Percentiles rank a stretch among this genome's conserved stretches.
phyloP scores from a whole-genome alignment of 1,284 basidiomycete genomes.

The Ceratobasidium sp. region DNA sequence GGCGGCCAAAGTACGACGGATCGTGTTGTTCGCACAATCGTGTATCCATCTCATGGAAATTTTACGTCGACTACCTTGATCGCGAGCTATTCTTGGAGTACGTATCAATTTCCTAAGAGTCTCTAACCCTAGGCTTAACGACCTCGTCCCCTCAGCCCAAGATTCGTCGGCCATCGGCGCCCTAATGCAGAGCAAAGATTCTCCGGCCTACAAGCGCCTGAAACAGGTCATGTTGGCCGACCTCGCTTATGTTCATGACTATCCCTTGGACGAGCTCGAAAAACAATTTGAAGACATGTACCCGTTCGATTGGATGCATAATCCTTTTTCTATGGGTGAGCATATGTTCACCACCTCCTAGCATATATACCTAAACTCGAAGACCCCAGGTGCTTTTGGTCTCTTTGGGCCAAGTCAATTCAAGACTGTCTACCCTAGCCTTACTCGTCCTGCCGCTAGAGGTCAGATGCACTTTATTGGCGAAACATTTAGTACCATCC shows the following conservation, averaged over 20 bases:
- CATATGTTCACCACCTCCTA: background rate
- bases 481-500: conserved; percentile 22
- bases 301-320: conserved; percentile 26
- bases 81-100: conserved; percentile 39
- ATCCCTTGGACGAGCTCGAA: background rate
- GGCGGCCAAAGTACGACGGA: conserved; percentile 54
- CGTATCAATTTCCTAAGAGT: no score
- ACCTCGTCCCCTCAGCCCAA: conserved; percentile 4
- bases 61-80: conserved; percentile 17
- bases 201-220: background rate
- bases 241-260: conserved; percentile 15
- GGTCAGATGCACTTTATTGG: conserved; percentile 16
- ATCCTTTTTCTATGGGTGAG: conserved; percentile 15
- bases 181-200: conserved; percentile 3
- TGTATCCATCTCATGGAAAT: conserved; percentile 35
- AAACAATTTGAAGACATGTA: conserved; percentile 20
- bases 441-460: conserved; percentile 3
- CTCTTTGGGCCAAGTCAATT: conserved; percentile 25
- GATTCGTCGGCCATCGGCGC: conserved; percentile 7
- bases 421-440: background rate
- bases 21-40: conserved; percentile 45
- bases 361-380: no score
- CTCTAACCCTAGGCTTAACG: no score
- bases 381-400: conserved; percentile 13
- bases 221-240: conserved; percentile 5